Conservation (phyloP, 352 stramenopile genomes). For the Pelagophyceae sp. region DNA sequence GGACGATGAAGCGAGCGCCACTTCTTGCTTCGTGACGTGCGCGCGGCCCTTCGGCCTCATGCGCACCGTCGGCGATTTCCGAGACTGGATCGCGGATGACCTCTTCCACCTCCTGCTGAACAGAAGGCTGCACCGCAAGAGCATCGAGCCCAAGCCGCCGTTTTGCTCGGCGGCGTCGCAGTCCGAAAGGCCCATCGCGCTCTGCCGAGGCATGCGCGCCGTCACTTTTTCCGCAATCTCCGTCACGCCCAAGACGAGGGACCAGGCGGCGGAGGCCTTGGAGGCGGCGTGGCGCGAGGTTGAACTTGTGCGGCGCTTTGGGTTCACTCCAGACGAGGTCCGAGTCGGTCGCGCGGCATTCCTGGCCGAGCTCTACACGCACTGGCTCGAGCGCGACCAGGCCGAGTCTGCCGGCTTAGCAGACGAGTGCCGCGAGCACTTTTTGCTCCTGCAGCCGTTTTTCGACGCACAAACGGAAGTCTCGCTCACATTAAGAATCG, state of each 20-base stretch:
- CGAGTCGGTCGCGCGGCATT: conserved; percentile 25
- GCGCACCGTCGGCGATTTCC: conserved; percentile 3
- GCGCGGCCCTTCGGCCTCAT: neutral
- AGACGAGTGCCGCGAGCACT: conserved; percentile 31
- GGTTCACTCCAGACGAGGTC: conserved; percentile 19
- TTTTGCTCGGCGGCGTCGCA: neutral
- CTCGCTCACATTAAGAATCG: too few species aligned
- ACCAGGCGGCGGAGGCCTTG: neutral
- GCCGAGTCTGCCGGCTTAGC: conserved; percentile 24
- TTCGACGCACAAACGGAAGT: conserved; percentile 26
- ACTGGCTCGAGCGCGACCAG: conserved; percentile 28
- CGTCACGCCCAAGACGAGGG: neutral
- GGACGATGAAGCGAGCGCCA: conserved; percentile 6
- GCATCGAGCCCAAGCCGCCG: neutral
- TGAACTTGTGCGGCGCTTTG: neutral
- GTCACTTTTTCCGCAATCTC: neutral
- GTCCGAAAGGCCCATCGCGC: neutral
- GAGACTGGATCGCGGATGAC: neutral
- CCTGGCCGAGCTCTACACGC: conserved; percentile 23
- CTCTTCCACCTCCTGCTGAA: conserved; percentile 4
- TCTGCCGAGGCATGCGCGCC: neutral
- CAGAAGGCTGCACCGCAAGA: neutral
- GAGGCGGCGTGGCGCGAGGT: neutral
- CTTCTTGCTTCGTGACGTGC: neutral
- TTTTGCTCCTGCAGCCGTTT: conserved; percentile 20